Evolutionary conservation across 257 asterid genomes (phyloP).

Genomic region (Anisodus acutangulus): DNA sequence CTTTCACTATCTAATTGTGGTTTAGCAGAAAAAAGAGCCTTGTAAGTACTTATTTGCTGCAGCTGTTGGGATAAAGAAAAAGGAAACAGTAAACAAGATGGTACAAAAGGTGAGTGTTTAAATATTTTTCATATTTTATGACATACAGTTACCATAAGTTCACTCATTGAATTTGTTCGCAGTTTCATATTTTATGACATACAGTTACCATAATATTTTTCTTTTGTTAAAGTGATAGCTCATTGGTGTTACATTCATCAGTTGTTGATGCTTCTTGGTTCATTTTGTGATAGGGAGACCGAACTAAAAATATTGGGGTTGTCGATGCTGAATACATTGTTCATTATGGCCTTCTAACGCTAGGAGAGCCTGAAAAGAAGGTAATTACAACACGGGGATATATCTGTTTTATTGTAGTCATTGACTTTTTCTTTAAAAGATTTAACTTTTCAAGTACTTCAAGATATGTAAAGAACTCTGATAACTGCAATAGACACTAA

Average conservation of each 20-base stretch:
- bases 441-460: too few relatives aligned
- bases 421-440: too few relatives aligned
- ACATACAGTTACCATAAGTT: constrained; percentile 15
- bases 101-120: constrained; percentile 58
- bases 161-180: constrained; percentile 29
- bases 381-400: too few relatives aligned
- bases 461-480: too few relatives aligned
- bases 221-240: not conserved
- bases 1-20: not conserved
- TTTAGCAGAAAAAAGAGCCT: constrained; percentile 49
- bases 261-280: not conserved
- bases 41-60: constrained; percentile 61
- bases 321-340: constrained; percentile 83
- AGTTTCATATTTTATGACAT: too few relatives aligned
- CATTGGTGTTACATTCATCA: not conserved
- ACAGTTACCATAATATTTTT: too few relatives aligned
- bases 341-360: constrained; percentile 85
- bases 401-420: too few relatives aligned
- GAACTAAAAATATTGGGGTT: constrained; percentile 72
- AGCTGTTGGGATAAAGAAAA: constrained; percentile 82
- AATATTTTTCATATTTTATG: not conserved
- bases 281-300: constrained; percentile 58
- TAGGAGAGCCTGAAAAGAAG: constrained; percentile 66
- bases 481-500: not conserved
- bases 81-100: constrained; percentile 61